Evolutionary conservation across 176 grass and related monocot species (phyloP).

Genomic region (Typha latifolia): DNA sequence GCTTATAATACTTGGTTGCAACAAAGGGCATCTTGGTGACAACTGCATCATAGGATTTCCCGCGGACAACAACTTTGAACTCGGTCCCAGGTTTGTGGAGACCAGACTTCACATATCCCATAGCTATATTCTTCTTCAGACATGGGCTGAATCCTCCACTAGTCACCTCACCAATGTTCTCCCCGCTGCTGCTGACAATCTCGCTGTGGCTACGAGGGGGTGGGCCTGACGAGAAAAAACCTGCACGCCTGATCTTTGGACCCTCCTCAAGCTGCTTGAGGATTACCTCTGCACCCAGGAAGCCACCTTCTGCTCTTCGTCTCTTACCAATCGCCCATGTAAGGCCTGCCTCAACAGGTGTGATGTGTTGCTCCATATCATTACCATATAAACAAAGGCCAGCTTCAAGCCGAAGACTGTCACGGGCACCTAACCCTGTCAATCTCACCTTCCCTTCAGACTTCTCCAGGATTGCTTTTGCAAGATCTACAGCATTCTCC

Average conservation of each 20-base stretch:
- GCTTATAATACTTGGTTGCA: constrained; percentile 87
- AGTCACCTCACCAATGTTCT: constrained; percentile 90
- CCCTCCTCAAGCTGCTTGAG: constrained; percentile 92
- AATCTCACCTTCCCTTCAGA: constrained; percentile 79
- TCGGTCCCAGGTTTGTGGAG: constrained; percentile 92
- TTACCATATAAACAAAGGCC: constrained; percentile 94
- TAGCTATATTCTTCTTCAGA: constrained; percentile 97
- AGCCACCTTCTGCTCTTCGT: constrained; percentile 74
- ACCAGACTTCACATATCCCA: constrained; percentile 91
- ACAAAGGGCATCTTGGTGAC: constrained; percentile 99
- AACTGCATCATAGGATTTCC: constrained; percentile 63
- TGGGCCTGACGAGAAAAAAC: constrained; percentile 72
- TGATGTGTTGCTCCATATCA: constrained; percentile 93
- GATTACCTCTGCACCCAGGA: constrained; percentile 80
- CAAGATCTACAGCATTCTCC: constrained; percentile 75
- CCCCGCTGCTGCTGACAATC: constrained; percentile 47
- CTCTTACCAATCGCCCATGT: constrained; percentile 94
- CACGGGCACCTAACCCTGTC: constrained; percentile 84
- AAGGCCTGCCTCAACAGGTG: constrained; percentile 86
- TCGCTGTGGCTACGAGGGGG: constrained; percentile 85
- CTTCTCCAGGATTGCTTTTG: constrained; percentile 79
- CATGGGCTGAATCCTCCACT: constrained; percentile 97
- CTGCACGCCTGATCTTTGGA: constrained; percentile 67
- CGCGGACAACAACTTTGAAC: constrained; percentile 69
- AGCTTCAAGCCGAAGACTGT: constrained; percentile 91